Evolutionary conservation across 148 eudicot genomes (phyloP).

Genomic region (Rhododendron vialii): DNA sequence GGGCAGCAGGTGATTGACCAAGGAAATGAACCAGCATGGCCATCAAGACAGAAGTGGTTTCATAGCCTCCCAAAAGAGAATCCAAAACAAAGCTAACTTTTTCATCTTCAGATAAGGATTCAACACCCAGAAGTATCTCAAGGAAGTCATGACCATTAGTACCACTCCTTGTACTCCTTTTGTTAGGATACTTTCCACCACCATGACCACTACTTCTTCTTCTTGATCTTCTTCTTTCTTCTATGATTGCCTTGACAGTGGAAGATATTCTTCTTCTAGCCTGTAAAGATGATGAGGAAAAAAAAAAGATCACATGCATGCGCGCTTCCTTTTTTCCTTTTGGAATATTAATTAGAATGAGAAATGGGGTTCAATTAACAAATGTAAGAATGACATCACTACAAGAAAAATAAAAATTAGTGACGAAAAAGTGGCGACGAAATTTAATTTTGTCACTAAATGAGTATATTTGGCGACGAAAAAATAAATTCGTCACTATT

Average conservation of each 20-base stretch:
- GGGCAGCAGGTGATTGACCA: conserved; percentile 40
- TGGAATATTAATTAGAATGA: background rate
- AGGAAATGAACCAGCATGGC: conserved; percentile 56
- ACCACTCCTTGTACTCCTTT: conserved; percentile 1
- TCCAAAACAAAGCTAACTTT: conserved; percentile 72
- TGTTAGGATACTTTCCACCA: conserved; percentile 15
- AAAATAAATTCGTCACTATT: too few species aligned
- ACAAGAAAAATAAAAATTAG: too few species aligned
- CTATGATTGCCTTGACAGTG: conserved; percentile 62
- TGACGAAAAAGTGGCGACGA: too few species aligned
- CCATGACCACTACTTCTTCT: background rate
- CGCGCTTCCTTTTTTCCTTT: background rate
- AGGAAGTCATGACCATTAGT: conserved; percentile 39
- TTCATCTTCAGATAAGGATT: conserved; percentile 62
- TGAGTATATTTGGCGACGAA: too few species aligned
- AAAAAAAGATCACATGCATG: conserved; percentile 12
- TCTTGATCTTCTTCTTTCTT: conserved; percentile 43
- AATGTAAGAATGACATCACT: background rate
- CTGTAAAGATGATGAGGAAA: conserved; percentile 39
- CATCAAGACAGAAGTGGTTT: conserved; percentile 57
- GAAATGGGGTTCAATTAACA: background rate
- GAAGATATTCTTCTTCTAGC: conserved; percentile 71
- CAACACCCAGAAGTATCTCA: conserved; percentile 47
- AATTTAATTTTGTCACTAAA: too few species aligned
- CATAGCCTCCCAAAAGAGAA: conserved; percentile 69